Evolutionary conservation across 768 basidiomycete genomes (phyloP).

Genomic region (Kwoniella dejecticola): DNA sequence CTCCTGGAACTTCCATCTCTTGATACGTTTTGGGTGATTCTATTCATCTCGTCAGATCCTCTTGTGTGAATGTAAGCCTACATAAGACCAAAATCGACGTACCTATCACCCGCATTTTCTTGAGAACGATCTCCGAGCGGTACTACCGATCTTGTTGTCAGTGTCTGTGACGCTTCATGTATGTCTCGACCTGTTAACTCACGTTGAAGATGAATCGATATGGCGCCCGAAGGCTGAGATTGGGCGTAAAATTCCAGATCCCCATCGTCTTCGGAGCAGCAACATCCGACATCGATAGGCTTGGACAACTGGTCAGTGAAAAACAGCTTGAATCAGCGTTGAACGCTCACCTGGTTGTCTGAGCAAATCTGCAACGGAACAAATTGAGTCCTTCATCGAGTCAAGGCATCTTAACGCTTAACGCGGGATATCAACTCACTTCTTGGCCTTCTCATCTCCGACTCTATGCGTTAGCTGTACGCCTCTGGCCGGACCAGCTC

Average conservation of each 20-base stretch:
- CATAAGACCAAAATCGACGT: too few species aligned
- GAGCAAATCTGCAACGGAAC: background rate
- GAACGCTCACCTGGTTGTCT: background rate
- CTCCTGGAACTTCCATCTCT: background rate
- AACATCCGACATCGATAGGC: too few species aligned
- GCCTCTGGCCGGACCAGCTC: background rate
- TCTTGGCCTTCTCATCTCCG: constrained; percentile 1
- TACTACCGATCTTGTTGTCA: background rate
- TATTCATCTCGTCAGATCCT: background rate
- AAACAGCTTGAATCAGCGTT: too few species aligned
- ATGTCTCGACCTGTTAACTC: background rate
- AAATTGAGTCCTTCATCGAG: background rate
- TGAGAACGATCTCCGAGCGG: background rate
- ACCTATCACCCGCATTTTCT: constrained; percentile 3
- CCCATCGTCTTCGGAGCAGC: background rate
- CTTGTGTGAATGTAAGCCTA: too few species aligned
- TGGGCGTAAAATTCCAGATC: too few species aligned
- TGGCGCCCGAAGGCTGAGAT: too few species aligned
- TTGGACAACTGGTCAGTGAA: too few species aligned
- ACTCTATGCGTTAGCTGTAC: background rate
- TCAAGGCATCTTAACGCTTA: background rate
- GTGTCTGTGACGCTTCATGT: background rate
- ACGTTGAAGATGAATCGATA: background rate
- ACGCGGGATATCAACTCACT: background rate
- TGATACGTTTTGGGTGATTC: background rate